phyloP scores from a whole-genome alignment of 2,329 filamentous ascomycete species.

The Stemphylium beticola region DNA sequence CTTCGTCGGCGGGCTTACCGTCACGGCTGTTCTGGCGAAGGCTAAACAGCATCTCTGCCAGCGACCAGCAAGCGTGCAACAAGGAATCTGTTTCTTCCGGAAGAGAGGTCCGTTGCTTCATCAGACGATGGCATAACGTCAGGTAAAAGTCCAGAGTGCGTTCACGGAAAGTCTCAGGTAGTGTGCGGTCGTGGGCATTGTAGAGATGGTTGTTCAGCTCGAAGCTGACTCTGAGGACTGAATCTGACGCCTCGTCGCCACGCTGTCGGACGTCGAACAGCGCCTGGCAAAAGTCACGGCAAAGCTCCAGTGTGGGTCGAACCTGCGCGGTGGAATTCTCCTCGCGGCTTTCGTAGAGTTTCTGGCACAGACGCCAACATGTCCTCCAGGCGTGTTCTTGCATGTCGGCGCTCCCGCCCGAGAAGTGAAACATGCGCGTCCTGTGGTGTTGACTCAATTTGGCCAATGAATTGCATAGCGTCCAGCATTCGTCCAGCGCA shows the following conservation, averaged over 20 bases:
- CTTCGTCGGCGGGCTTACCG: constrained; percentile 75
- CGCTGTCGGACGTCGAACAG: constrained; percentile 84
- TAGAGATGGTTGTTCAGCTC: constrained; percentile 95
- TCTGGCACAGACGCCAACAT: constrained; percentile 92
- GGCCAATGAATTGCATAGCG: constrained; percentile 87
- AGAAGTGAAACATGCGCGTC: constrained; percentile 76
- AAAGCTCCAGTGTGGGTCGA: constrained; percentile 79
- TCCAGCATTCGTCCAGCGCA: constrained; percentile 90
- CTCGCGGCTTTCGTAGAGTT: constrained; percentile 81
- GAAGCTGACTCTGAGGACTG: constrained; percentile 88
- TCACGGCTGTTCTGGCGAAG: constrained; percentile 82
- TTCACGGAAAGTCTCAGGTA: constrained; percentile 87
- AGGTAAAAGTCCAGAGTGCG: constrained; percentile 93
- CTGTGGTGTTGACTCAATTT: constrained; percentile 84
- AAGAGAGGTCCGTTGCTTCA: constrained; percentile 85
- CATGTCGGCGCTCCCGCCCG: constrained; percentile 70
- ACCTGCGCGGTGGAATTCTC: constrained; percentile 73
- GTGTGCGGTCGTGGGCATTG: constrained; percentile 82
- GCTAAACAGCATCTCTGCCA: constrained; percentile 93
- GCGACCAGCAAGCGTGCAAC: constrained; percentile 83
- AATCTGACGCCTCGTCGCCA: constrained; percentile 80
- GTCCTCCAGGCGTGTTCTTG: constrained; percentile 92
- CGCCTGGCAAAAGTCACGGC: constrained; percentile 89
- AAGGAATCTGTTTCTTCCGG: constrained; percentile 84
- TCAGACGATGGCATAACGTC: constrained; percentile 90